Evolutionary conservation across 306 rosid genomes (phyloP), one percentile per base, ranked within the genome.

Genomic region (Citrullus colocynthis): DNA sequence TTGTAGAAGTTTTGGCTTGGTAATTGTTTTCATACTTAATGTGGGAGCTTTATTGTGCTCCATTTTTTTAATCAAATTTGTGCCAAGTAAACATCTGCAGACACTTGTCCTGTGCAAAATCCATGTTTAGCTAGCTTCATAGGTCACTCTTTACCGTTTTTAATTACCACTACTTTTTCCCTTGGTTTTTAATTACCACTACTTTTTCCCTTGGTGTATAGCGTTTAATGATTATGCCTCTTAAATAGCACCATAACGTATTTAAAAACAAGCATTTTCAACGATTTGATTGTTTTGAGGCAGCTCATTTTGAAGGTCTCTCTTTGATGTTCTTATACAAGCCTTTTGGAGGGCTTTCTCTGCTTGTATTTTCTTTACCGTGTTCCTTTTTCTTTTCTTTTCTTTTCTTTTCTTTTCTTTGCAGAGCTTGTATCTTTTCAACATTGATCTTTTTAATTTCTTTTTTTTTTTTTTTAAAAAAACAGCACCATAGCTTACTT

Each of bases 181-280:
- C 55, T 81, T 57, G 15, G 49, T 62, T 34, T 13, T 61, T 57
- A 60, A 28, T 30, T 61, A 49, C 20, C 14, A 63, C 37, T 42
- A 54, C n/a, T 48, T 75, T 52, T 67, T 30, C 2, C 17, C 55
- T 81, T 57, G 15, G 49, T 30, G 13, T 59, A 45, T 32, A 51
- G 48, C 11, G 10, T 78, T 67, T 64, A 61, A 24, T 66, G 79
- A 51, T 54, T 80, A 67, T 58, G 74, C 32, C 80, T 70, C 20
- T 10, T 70, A 57, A 44, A 44, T 45, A 70, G 56, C 55, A 44
- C 75, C 36, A 12, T 70, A 70, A 70, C 76, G 69, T 44, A 63
- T 87, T 48, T 12, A 13, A 48, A 48, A 12, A 48, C 54, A 48
- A 48, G 54, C 54, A 3, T 3, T 1, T 16, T 48, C 54, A 48